These are phyloP conservation scores for Raffaelea albimanens DNA, from an alignment of 2,329 filamentous ascomycete species.

Conservation along the genomic window DNA sequence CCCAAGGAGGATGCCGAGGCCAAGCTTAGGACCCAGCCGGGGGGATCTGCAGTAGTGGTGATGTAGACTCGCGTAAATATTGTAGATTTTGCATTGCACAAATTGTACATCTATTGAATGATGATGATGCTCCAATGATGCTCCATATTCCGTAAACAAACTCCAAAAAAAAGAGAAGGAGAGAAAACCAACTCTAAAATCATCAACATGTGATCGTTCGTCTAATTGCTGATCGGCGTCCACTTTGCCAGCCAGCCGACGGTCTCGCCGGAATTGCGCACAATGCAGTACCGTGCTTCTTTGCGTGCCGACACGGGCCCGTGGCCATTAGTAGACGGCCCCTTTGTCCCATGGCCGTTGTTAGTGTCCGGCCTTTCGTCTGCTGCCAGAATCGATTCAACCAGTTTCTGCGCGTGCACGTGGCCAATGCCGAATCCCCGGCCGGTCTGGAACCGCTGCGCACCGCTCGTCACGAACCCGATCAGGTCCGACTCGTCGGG, in stretches of 20 bases:
- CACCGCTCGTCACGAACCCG: constrained; percentile 83
- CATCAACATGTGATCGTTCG: too few relatives aligned
- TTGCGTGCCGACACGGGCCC: constrained; percentile 3
- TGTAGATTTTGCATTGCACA: too few relatives aligned
- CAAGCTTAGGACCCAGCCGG: too few relatives aligned
- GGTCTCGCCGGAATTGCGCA: constrained; percentile 70
- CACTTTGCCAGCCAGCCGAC: constrained; percentile 61
- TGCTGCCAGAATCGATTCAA: constrained; percentile 25
- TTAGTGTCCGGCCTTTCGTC: constrained; percentile 12
- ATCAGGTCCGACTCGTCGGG: constrained; percentile 69
- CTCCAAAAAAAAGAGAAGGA: too few relatives aligned
- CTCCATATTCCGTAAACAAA: too few relatives aligned
- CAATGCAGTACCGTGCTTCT: constrained; percentile 59
- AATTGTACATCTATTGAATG: too few relatives aligned
- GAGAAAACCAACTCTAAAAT: too few relatives aligned
- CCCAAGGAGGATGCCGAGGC: background rate
- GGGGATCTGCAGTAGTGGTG: too few relatives aligned
- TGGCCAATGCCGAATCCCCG: constrained; percentile 67
- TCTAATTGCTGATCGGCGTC: constrained; percentile 10
- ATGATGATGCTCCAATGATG: too few relatives aligned
- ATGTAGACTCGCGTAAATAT: too few relatives aligned
- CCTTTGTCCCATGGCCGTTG: constrained; percentile 7
- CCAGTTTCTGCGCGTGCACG: constrained; percentile 42
- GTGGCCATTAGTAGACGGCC: background rate
- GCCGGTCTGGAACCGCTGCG: constrained; percentile 71